phyloP scores from a whole-genome alignment of 495 filamentous ascomycete species.

The Endocarpon pusillum region DNA sequence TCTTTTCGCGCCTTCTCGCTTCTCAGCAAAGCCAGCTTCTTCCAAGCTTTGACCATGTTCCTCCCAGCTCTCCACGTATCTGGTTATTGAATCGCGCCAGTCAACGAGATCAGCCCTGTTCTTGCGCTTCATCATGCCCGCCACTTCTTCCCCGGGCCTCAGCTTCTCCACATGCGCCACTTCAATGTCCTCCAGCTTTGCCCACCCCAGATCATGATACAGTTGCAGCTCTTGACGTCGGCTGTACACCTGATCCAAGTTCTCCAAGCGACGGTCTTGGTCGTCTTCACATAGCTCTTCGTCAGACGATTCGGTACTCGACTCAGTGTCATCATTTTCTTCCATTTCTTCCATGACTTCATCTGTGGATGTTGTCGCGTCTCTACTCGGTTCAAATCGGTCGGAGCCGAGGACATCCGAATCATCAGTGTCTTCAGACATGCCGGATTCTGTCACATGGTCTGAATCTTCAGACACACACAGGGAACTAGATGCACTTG shows the following conservation, averaged over 20 bases:
- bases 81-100: slow-evolving; percentile 28
- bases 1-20: slow-evolving; percentile 21
- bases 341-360: too few relatives aligned
- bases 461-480: slow-evolving; percentile 10
- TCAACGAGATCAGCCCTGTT: slow-evolving; percentile 18
- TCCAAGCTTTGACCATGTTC: slow-evolving; percentile 18
- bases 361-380: too few relatives aligned
- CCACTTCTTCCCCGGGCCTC: background rate
- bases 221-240: slow-evolving; percentile 37
- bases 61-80: slow-evolving; percentile 35
- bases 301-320: too few relatives aligned
- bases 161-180: background rate
- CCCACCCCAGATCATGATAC: slow-evolving; percentile 31
- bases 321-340: too few relatives aligned
- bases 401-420: background rate
- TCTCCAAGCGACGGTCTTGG: too few relatives aligned
- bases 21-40: slow-evolving; percentile 17
- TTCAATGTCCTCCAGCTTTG: slow-evolving; percentile 9
- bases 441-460: slow-evolving; percentile 7
- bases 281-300: too few relatives aligned
- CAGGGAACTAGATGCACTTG: slow-evolving; percentile 5
- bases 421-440: slow-evolving; percentile 12
- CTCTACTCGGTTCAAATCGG: background rate
- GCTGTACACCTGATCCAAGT: too few relatives aligned
- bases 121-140: slow-evolving; percentile 14